A percentile compares a stretch with the other conserved stretches of the same genome.
Evolutionary conservation across 495 filamentous ascomycete genomes (phyloP).

Genomic region (Xylaria flabelliformis): DNA sequence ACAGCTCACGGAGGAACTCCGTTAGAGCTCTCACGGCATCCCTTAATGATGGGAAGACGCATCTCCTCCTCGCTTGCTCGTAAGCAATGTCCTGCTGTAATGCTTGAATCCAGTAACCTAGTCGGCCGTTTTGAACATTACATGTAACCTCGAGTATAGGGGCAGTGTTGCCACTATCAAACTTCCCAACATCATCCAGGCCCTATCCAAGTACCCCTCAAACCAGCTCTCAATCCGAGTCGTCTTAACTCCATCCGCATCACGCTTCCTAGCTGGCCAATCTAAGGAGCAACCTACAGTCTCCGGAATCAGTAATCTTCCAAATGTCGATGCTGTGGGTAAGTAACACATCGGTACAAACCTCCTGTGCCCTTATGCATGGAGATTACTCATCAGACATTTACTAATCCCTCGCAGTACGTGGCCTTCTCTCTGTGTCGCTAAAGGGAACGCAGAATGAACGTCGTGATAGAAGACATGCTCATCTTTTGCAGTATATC

Average conservation of each 20-base stretch:
- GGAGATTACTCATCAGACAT: background rate
- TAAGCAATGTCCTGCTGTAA: conserved; percentile 44
- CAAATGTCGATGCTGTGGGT: conserved; percentile 69
- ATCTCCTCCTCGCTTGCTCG: conserved; percentile 80
- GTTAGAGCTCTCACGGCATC: conserved; percentile 43
- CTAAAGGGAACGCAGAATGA: background rate
- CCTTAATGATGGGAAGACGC: conserved; percentile 66
- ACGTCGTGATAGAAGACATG: background rate
- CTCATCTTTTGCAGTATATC: conserved; percentile 51
- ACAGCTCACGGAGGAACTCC: conserved; percentile 33
- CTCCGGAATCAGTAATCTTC: conserved; percentile 52
- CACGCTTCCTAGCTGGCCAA: conserved; percentile 73
- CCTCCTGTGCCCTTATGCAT: background rate
- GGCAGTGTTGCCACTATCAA: conserved; percentile 86
- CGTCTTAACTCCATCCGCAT: conserved; percentile 73
- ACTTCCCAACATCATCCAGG: conserved; percentile 71
- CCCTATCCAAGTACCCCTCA: conserved; percentile 57
- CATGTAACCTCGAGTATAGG: conserved; percentile 21
- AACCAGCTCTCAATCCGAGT: conserved; percentile 75
- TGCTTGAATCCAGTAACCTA: background rate
- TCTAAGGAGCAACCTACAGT: conserved; percentile 70
- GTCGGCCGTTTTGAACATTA: background rate
- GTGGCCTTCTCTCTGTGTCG: background rate
- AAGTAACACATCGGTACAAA: conserved; percentile 6
- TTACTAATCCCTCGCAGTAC: conserved; percentile 10